A percentile compares a stretch with the other conserved stretches of the same genome.
These are phyloP conservation scores for Achaetomiella virescens DNA, from an alignment of 495 filamentous ascomycete species.

Conservation along the genomic window DNA sequence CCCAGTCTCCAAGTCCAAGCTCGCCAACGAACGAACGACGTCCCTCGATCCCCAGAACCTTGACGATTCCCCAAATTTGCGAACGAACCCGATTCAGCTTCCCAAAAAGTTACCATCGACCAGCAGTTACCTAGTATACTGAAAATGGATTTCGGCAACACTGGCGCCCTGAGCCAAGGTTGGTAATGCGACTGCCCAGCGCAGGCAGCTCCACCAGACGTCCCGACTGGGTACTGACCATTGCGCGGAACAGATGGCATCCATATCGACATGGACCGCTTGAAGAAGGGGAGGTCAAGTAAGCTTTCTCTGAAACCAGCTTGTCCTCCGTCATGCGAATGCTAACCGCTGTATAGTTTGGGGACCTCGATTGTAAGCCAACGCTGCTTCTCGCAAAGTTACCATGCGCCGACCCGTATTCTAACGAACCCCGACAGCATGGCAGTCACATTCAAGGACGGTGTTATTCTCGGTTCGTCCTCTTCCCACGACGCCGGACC, in stretches of 20 bases:
- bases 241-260: slow-evolving; percentile 73
- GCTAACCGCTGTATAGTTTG: slow-evolving; percentile 51
- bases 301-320: slow-evolving; percentile 31
- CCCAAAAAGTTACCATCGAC: neutral
- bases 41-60: slow-evolving; percentile 7
- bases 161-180: slow-evolving; percentile 72
- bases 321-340: neutral
- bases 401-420: slow-evolving; percentile 7
- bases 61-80: slow-evolving; percentile 1
- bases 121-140: slow-evolving; percentile 10
- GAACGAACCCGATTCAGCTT: neutral
- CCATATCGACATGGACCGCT: slow-evolving; percentile 93
- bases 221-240: slow-evolving; percentile 7
- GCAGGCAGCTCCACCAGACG: slow-evolving; percentile 3
- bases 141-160: slow-evolving; percentile 55
- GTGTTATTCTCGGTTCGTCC: slow-evolving; percentile 77
- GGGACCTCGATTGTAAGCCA: slow-evolving; percentile 93
- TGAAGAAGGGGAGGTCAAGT: slow-evolving; percentile 61
- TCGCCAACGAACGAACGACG: slow-evolving; percentile 19
- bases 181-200: slow-evolving; percentile 21
- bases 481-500: neutral
- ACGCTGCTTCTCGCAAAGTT: slow-evolving; percentile 4
- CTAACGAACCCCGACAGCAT: slow-evolving; percentile 48
- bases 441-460: slow-evolving; percentile 95
- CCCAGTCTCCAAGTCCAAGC: slow-evolving; percentile 6